Percentiles rank a stretch among this genome's conserved stretches.
Evolutionary conservation across 345 rosid genomes (phyloP).

Genomic region (Melaleuca quinquenervia): DNA sequence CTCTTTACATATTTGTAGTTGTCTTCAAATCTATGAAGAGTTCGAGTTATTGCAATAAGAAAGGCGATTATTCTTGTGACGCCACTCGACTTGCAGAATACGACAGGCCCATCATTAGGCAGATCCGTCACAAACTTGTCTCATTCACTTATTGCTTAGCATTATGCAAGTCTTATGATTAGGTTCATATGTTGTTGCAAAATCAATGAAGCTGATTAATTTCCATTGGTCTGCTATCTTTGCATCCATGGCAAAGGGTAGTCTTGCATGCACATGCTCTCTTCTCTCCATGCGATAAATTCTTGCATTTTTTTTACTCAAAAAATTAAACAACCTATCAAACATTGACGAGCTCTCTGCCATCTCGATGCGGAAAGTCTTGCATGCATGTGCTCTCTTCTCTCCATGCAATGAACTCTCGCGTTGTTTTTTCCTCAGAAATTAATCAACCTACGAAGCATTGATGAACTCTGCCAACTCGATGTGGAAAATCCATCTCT

Average conservation of each 20-base stretch:
- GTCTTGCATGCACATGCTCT: neutral
- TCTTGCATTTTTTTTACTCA: neutral
- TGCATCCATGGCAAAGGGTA: neutral
- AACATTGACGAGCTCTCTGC: neutral
- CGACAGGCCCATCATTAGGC: neutral
- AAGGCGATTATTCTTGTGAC: neutral
- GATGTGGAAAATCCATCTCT: neutral
- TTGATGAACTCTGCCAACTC: neutral
- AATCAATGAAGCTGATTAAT: neutral
- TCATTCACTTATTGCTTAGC: neutral
- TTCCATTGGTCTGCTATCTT: neutral
- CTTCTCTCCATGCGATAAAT: neutral
- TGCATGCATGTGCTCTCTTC: neutral
- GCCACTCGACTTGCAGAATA: neutral
- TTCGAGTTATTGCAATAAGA: neutral
- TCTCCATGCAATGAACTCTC: neutral
- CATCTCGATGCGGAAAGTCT: neutral
- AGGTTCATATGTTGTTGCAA: neutral
- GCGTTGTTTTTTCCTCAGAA: neutral
- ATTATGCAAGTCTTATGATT: neutral
- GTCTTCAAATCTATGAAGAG: neutral
- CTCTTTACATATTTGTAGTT: no score
- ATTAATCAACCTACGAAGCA: neutral
- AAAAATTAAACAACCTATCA: neutral
- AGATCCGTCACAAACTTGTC: neutral